Percentiles rank a stretch among this genome's conserved stretches.
phyloP scores from a whole-genome alignment of 495 filamentous ascomycete genomes.

The Aspergillus olivimuriae region DNA sequence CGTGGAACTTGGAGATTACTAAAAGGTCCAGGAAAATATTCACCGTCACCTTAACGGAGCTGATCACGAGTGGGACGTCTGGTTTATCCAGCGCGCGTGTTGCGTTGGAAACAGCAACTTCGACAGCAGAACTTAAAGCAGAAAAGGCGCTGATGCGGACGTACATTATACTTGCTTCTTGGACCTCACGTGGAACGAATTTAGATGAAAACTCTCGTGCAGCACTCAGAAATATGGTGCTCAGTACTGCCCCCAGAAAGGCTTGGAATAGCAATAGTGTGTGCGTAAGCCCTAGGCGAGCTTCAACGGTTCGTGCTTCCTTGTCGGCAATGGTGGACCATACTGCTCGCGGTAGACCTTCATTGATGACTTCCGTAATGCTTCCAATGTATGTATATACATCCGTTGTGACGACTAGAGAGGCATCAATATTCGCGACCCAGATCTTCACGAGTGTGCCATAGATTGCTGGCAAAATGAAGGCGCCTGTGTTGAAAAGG shows the following conservation, averaged over 20 bases:
- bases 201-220: conserved; percentile 48
- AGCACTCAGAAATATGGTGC: conserved; percentile 52
- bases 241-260: conserved; percentile 53
- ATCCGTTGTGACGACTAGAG: conserved; percentile 65
- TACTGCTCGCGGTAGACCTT: conserved; percentile 63
- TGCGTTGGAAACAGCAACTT: conserved; percentile 53
- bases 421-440: conserved; percentile 63
- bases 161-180: conserved; percentile 52
- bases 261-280: conserved; percentile 58
- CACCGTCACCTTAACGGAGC: conserved; percentile 50
- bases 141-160: conserved; percentile 59
- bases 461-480: conserved; percentile 64
- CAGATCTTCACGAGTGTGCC: conserved; percentile 65
- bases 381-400: conserved; percentile 57
- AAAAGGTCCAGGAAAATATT: conserved; percentile 68
- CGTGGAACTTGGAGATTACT: conserved; percentile 61
- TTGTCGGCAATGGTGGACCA: conserved; percentile 68
- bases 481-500: conserved; percentile 57
- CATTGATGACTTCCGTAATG: conserved; percentile 66
- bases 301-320: conserved; percentile 41
- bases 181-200: conserved; percentile 58
- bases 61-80: conserved; percentile 67
- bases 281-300: conserved; percentile 54
- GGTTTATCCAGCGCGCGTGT: conserved; percentile 66
- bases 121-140: conserved; percentile 54